A percentile compares a stretch with the other conserved stretches of the same genome.
phyloP scores from a whole-genome alignment of 2,329 filamentous ascomycete genomes.

The Rosellinia necatrix region DNA sequence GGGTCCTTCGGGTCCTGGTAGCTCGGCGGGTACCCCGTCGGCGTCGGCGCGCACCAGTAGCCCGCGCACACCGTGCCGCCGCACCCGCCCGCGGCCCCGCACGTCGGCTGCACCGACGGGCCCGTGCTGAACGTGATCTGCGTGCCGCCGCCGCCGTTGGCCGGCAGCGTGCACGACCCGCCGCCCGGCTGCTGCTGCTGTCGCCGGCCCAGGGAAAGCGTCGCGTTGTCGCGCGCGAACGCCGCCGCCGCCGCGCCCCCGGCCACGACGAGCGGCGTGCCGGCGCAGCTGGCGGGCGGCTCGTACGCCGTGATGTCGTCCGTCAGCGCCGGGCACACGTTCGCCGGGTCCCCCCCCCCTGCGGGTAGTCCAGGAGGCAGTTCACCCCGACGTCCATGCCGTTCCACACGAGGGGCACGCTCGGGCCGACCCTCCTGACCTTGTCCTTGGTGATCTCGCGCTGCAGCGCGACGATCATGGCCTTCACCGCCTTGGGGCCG shows the following conservation, averaged over 20 bases:
- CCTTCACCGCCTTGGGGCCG: slow-evolving; percentile 11
- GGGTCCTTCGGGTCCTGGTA: slow-evolving; percentile 33
- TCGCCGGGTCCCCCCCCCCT: not conserved
- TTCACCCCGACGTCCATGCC: slow-evolving; percentile 6
- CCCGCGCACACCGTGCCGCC: slow-evolving; percentile 32
- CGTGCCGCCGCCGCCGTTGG: not conserved
- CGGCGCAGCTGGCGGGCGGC: not conserved
- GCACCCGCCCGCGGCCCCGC: slow-evolving; percentile 19
- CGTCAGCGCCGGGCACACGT: not conserved
- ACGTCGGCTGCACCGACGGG: slow-evolving; percentile 23
- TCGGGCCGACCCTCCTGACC: too few relatives aligned
- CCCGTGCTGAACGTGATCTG: slow-evolving; percentile 19
- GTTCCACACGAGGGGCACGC: slow-evolving; percentile 9
- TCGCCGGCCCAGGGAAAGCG: too few relatives aligned
- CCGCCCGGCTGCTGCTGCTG: slow-evolving; percentile 9
- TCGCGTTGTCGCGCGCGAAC: not conserved
- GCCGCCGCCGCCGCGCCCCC: not conserved
- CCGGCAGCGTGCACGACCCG: slow-evolving; percentile 1
- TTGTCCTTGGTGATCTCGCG: too few relatives aligned
- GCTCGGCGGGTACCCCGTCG: slow-evolving; percentile 22
- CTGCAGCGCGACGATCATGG: slow-evolving; percentile 10
- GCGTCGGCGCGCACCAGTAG: slow-evolving; percentile 29
- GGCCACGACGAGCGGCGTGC: not conserved
- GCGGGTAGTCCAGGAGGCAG: slow-evolving; percentile 8
- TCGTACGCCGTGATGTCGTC: slow-evolving; percentile 3